phyloP scores from a whole-genome alignment of 805 yeast species.

The Kuraishia borneana region DNA sequence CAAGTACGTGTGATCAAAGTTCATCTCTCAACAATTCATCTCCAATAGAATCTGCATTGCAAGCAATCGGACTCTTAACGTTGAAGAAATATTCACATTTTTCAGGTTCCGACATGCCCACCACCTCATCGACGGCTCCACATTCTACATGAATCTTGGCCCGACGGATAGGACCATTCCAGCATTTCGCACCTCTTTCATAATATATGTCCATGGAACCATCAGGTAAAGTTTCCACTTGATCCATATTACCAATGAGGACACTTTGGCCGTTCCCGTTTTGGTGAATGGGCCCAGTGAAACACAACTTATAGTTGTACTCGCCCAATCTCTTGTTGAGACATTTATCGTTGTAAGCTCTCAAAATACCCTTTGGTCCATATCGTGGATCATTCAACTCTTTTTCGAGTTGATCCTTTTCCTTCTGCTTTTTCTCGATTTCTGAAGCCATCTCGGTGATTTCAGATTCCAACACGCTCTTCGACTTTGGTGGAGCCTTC shows the following conservation, averaged over 20 bases:
- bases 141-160: constrained; percentile 58
- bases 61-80: constrained; percentile 34
- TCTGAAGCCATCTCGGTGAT: background rate
- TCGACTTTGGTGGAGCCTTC: background rate
- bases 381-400: constrained; percentile 14
- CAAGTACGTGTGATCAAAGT: background rate
- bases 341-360: constrained; percentile 43
- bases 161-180: constrained; percentile 88
- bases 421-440: constrained; percentile 1
- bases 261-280: constrained; percentile 31
- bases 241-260: constrained; percentile 32
- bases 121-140: constrained; percentile 42
- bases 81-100: constrained; percentile 67
- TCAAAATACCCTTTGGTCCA: constrained; percentile 57
- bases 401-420: background rate
- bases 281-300: constrained; percentile 47
- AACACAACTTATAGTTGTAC: constrained; percentile 56
- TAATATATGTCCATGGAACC: constrained; percentile 20
- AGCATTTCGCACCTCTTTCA: constrained; percentile 66
- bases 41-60: constrained; percentile 10
- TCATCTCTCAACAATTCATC: constrained; percentile 1
- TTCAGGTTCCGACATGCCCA: constrained; percentile 79
- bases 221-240: constrained; percentile 6
- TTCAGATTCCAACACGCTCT: background rate
- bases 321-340: constrained; percentile 47